A percentile compares a stretch with the other conserved stretches of the same genome.
phyloP scores from a whole-genome alignment of 1,284 basidiomycete genomes.

The Phaffia rhodozyma region DNA sequence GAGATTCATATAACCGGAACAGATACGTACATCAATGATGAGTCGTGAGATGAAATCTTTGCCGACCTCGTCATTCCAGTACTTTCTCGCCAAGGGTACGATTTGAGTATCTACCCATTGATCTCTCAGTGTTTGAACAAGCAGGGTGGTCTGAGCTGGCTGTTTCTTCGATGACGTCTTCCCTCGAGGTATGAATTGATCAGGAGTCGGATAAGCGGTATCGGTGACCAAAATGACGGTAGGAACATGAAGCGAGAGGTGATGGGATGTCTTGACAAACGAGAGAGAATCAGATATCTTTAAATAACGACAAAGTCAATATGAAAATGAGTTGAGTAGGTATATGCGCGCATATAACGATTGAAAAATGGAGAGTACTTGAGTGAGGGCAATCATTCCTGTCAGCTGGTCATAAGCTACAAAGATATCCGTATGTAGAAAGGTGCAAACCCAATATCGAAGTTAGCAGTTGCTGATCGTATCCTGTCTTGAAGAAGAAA shows the following conservation, averaged over 20 bases:
- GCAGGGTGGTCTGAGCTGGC: neutral
- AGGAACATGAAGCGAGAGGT: slow-evolving; percentile 65
- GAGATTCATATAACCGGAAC: no score
- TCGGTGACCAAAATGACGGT: slow-evolving; percentile 62
- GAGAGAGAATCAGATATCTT: slow-evolving; percentile 33
- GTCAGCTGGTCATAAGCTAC: slow-evolving; percentile 7
- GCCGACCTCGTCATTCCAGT: slow-evolving; percentile 18
- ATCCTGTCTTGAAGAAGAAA: neutral
- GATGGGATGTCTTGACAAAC: slow-evolving; percentile 76
- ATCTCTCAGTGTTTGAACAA: neutral
- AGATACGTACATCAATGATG: slow-evolving; percentile 9
- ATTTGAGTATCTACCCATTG: neutral
- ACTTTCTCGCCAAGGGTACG: slow-evolving; percentile 6
- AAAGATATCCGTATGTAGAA: neutral
- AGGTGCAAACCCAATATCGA: neutral
- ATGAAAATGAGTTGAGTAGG: neutral
- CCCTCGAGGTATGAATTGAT: slow-evolving; percentile 28
- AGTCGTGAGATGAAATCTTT: slow-evolving; percentile 5
- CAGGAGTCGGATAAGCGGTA: slow-evolving; percentile 52
- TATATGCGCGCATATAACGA: neutral
- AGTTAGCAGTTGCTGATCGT: neutral
- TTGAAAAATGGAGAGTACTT: neutral
- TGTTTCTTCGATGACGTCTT: neutral
- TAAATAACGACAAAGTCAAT: neutral
- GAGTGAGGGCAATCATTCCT: slow-evolving; percentile 2